phyloP scores from a whole-genome alignment of 2,329 filamentous ascomycete genomes.

The Arthrinium puccinioides region DNA sequence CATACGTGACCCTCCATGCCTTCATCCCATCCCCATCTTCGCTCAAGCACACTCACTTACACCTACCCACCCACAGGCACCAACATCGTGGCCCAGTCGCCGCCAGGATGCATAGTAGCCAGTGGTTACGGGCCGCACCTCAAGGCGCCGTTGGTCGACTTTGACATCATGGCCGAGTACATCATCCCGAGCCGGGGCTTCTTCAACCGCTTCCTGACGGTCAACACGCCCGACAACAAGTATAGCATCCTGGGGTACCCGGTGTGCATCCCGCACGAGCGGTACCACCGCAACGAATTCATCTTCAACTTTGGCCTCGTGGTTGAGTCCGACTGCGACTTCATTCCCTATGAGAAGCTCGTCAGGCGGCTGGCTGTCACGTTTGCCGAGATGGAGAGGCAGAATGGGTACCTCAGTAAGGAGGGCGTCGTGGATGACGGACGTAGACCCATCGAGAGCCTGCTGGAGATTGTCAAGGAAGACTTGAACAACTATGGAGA shows the following conservation, averaged over 20 bases:
- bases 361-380: constrained; percentile 79
- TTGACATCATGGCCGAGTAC: constrained; percentile 80
- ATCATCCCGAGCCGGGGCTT: constrained; percentile 93
- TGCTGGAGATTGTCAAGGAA: constrained; percentile 75
- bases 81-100: constrained; percentile 56
- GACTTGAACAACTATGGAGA: constrained; percentile 96
- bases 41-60: constrained; percentile 9
- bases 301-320: constrained; percentile 97
- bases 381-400: constrained; percentile 85
- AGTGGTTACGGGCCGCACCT: constrained; percentile 27
- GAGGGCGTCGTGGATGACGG: constrained; percentile 33
- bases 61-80: constrained; percentile 35
- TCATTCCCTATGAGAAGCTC: constrained; percentile 74
- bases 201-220: constrained; percentile 82
- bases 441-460: constrained; percentile 69
- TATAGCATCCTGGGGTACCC: constrained; percentile 83
- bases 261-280: constrained; percentile 74
- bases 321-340: constrained; percentile 59
- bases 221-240: constrained; percentile 61
- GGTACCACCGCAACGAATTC: constrained; percentile 89
- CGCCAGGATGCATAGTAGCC: constrained; percentile 53
- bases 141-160: constrained; percentile 68
- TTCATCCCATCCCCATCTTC: neutral
- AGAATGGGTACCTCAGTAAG: constrained; percentile 71
- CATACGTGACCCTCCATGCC: neutral